Evolutionary conservation across 1,284 basidiomycete species (phyloP), one percentile per base, ranked within the genome.

Genomic region (Puccinia horiana): DNA sequence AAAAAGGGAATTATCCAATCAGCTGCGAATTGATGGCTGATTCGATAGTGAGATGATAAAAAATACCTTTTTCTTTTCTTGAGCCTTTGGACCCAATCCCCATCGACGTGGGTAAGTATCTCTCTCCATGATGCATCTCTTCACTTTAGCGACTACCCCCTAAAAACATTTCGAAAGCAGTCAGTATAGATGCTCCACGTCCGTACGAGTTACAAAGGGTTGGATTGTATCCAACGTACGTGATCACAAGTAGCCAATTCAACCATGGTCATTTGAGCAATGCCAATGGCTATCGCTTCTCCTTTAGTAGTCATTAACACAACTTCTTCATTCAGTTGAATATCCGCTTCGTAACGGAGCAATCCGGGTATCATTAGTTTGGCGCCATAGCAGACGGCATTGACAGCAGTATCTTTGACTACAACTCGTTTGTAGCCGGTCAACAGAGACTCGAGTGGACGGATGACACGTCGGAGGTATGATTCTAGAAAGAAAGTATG

Each of bases 251-350:
- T 97, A 26, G 95, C 94, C 78, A 99, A 91, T 88, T 99, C 97
- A 83, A 97, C 96, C 14, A 96, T 98, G 18, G 95, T 94, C 97
- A 99, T 99, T 87, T 96, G 94, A n/a, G 95, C 94, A 83, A 88
- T 88, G 52, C 94, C 97, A 70, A 99, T 91, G 37, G 97, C 97
- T 86, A 99, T 98, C 61, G 95, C 97, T 88, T 99, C 97, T 85
- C 96, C 97, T 90, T 99, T 99, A 70, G 97, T 99, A 80, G 97
- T 99, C 96, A 99, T 99, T 84, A 99, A 89, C 69, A 99, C 96
- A 72, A 99, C 93, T 88, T 99, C 97, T 88, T 99, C 97, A 87
- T 96, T 91, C 76, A 98, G 88, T 85, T 95, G 92, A 84, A 99
- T 99, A 87, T 96, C 96, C 67, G 92, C 91, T 88, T 99, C 87